phyloP scores from a whole-genome alignment of 2,329 filamentous ascomycete genomes.

The Blastomyces silverae region DNA sequence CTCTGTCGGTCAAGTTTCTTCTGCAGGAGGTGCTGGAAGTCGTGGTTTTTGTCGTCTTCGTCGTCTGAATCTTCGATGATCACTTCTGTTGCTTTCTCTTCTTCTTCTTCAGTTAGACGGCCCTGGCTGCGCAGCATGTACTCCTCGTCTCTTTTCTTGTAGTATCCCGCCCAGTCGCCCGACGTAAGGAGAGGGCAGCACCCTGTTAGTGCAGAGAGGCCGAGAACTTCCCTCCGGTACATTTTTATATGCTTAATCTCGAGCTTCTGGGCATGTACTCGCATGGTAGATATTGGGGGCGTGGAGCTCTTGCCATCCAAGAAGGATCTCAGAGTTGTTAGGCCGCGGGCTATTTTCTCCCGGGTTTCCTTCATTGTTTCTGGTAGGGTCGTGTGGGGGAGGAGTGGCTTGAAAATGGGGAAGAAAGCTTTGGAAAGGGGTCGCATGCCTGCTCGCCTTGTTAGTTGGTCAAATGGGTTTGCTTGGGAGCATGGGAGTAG shows the following conservation, averaged over 20 bases:
- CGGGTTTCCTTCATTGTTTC: not conserved
- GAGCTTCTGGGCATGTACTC: not conserved
- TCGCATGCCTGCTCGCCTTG: not conserved
- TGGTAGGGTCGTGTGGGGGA: not conserved
- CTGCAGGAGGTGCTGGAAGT: not conserved
- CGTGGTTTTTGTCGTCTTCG: constrained; percentile 24
- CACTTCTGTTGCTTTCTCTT: constrained; percentile 12
- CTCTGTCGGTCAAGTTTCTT: not conserved
- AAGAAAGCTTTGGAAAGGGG: not conserved
- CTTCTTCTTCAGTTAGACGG: not conserved
- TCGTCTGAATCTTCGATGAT: constrained; percentile 15
- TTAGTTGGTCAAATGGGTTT: constrained; percentile 8
- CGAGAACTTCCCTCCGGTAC: not conserved
- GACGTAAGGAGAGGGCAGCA: not conserved
- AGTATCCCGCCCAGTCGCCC: constrained; percentile 3
- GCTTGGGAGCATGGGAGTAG: not conserved
- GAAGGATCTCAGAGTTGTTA: not conserved
- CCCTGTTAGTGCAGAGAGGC: constrained; percentile 1
- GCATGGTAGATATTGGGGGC: not conserved
- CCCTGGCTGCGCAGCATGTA: constrained; percentile 1
- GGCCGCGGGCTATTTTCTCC: not conserved
- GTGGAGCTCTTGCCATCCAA: constrained; percentile 9
- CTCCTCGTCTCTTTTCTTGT: constrained; percentile 7
- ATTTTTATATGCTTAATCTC: constrained; percentile 7
- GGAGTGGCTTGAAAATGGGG: not conserved